Conservation (phyloP, 2,329 filamentous ascomycete species). For the Mycosphaerella sp. region DNA sequence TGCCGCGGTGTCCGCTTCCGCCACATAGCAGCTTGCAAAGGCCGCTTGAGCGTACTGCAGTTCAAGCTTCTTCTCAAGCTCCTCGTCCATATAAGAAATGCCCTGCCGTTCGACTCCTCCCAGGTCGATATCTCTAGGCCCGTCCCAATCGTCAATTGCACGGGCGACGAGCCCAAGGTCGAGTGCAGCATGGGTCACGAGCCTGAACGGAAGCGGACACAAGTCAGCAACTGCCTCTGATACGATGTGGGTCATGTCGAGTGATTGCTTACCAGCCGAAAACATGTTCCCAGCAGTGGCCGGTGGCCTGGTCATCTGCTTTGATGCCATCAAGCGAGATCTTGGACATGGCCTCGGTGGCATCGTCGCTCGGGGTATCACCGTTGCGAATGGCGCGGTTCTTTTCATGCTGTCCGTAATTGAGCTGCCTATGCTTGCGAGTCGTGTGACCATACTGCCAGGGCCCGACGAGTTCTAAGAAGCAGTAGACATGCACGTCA, state of each 20-base stretch:
- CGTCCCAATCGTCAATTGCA: slow-evolving; percentile 65
- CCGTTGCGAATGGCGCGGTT: background rate
- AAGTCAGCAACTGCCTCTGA: too few relatives aligned
- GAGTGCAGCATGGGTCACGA: slow-evolving; percentile 52
- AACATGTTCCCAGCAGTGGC: slow-evolving; percentile 61
- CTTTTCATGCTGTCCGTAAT: slow-evolving; percentile 8
- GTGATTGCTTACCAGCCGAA: slow-evolving; percentile 47
- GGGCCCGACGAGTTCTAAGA: slow-evolving; percentile 54
- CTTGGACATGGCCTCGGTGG: slow-evolving; percentile 18
- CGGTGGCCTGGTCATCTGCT: slow-evolving; percentile 35
- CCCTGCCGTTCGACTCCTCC: slow-evolving; percentile 48
- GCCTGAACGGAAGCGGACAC: slow-evolving; percentile 30
- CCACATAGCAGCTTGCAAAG: slow-evolving; percentile 60
- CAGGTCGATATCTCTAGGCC: slow-evolving; percentile 63
- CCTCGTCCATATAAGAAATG: slow-evolving; percentile 53
- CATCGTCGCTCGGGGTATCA: slow-evolving; percentile 5
- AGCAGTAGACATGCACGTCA: too few relatives aligned
- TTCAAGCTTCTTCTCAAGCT: slow-evolving; percentile 54
- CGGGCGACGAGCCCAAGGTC: slow-evolving; percentile 58
- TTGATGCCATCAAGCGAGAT: slow-evolving; percentile 27
- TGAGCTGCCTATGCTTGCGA: slow-evolving; percentile 44
- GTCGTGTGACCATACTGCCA: slow-evolving; percentile 64
- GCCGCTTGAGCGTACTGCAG: slow-evolving; percentile 60
- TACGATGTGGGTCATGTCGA: too few relatives aligned
- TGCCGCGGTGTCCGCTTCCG: slow-evolving; percentile 54